phyloP scores from a whole-genome alignment of 352 stramenopile species.

The Pythium phragmiticola region DNA sequence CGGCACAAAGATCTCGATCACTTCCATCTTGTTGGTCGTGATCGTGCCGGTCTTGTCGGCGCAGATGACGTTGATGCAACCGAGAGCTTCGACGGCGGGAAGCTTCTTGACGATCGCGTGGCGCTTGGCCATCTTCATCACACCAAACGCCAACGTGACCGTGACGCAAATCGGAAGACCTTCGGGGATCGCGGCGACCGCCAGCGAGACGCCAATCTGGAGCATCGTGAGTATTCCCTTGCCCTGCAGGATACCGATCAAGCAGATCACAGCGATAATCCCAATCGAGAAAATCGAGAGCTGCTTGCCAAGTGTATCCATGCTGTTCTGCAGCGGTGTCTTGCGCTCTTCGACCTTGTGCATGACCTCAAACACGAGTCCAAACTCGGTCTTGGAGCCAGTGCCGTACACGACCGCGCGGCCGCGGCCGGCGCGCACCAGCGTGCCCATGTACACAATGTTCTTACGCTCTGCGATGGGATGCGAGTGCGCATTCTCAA shows the following conservation, averaged over 20 bases:
- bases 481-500: constrained; percentile 66
- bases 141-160: constrained; percentile 71
- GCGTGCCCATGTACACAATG: constrained; percentile 96
- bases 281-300: constrained; percentile 92
- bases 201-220: constrained; percentile 93
- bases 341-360: constrained; percentile 92
- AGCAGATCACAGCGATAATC: constrained; percentile 93
- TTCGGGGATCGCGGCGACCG: constrained; percentile 75
- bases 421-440: constrained; percentile 91
- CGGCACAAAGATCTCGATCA: constrained; percentile 80
- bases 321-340: constrained; percentile 93
- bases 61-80: constrained; percentile 92
- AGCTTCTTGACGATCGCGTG: constrained; percentile 90
- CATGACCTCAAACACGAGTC: constrained; percentile 94
- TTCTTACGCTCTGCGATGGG: constrained; percentile 84
- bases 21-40: constrained; percentile 89
- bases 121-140: constrained; percentile 87
- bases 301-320: constrained; percentile 96
- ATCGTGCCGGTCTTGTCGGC: constrained; percentile 96
- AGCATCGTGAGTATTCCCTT: constrained; percentile 95
- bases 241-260: constrained; percentile 90
- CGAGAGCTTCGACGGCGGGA: constrained; percentile 79
- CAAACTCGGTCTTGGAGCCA: constrained; percentile 95
- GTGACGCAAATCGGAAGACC: constrained; percentile 82
- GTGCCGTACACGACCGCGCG: constrained; percentile 93